phyloP scores from a whole-genome alignment of 768 basidiomycete species.

The Cyclocybe aegerita region DNA sequence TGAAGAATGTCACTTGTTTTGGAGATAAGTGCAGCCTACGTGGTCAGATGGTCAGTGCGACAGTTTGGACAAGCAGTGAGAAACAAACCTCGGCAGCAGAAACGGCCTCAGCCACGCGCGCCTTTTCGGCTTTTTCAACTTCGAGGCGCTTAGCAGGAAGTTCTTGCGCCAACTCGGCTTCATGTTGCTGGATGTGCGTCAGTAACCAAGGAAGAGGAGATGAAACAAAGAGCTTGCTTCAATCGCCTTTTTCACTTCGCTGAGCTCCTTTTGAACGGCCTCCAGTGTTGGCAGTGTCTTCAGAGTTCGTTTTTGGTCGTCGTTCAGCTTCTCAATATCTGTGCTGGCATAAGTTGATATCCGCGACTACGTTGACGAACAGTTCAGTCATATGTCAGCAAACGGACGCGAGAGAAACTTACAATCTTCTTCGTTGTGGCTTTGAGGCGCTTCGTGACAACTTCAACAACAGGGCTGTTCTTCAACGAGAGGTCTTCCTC shows the following conservation, averaged over 20 bases:
- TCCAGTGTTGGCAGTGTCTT: constrained; percentile 76
- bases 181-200: constrained; percentile 48
- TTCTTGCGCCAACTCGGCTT: constrained; percentile 61
- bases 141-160: constrained; percentile 53
- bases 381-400: constrained; percentile 12
- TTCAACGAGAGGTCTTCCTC: constrained; percentile 51
- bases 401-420: constrained; percentile 22
- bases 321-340: constrained; percentile 73
- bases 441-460: constrained; percentile 78
- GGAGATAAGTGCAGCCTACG: constrained; percentile 41
- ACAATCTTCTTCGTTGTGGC: constrained; percentile 84
- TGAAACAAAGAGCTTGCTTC: constrained; percentile 52
- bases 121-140: constrained; percentile 53
- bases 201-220: constrained; percentile 5
- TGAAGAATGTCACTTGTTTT: constrained; percentile 53
- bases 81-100: constrained; percentile 55
- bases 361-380: constrained; percentile 50
- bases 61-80: neutral
- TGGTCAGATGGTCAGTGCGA: neutral
- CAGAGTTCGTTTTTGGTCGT: constrained; percentile 79
- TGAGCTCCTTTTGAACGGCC: constrained; percentile 77
- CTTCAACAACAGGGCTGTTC: constrained; percentile 71
- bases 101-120: constrained; percentile 55
- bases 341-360: constrained; percentile 70
- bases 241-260: constrained; percentile 79